Percentiles rank a stretch among this genome's conserved stretches.
phyloP scores from a whole-genome alignment of 352 stramenopile genomes.

The Pythium periplocum region DNA sequence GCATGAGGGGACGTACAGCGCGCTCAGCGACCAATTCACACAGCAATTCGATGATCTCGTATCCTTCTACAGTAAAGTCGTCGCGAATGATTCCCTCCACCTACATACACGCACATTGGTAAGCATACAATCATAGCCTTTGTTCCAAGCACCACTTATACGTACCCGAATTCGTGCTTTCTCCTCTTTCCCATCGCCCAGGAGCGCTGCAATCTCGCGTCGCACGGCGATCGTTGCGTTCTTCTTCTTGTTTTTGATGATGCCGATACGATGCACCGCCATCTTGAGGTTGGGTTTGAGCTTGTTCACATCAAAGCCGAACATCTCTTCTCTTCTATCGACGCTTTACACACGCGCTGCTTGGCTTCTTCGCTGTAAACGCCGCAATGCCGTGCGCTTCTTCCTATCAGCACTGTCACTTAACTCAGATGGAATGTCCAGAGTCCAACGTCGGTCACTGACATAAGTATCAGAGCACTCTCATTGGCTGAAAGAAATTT shows the following conservation, averaged over 20 bases:
- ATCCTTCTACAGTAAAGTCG: constrained; percentile 94
- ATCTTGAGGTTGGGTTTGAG: constrained; percentile 92
- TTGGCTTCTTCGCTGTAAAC: no score
- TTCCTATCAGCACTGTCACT: no score
- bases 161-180: constrained; percentile 93
- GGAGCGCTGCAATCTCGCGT: constrained; percentile 69
- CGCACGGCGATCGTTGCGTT: constrained; percentile 71
- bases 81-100: constrained; percentile 93
- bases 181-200: constrained; percentile 88
- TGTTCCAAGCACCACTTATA: neutral
- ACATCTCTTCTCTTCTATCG: constrained; percentile 34
- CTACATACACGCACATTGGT: constrained; percentile 20
- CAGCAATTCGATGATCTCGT: constrained; percentile 93
- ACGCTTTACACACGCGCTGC: no score
- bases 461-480: no score
- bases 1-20: constrained; percentile 35
- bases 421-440: no score
- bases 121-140: neutral
- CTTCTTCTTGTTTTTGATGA: constrained; percentile 91
- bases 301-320: constrained; percentile 90
- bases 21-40: constrained; percentile 93
- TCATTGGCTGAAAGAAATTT: no score
- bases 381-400: neutral
- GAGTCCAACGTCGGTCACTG: no score
- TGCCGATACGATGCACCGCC: constrained; percentile 87